phyloP scores from a whole-genome alignment of 192 early-diverging fungal species.

The Mortierella alpina region DNA sequence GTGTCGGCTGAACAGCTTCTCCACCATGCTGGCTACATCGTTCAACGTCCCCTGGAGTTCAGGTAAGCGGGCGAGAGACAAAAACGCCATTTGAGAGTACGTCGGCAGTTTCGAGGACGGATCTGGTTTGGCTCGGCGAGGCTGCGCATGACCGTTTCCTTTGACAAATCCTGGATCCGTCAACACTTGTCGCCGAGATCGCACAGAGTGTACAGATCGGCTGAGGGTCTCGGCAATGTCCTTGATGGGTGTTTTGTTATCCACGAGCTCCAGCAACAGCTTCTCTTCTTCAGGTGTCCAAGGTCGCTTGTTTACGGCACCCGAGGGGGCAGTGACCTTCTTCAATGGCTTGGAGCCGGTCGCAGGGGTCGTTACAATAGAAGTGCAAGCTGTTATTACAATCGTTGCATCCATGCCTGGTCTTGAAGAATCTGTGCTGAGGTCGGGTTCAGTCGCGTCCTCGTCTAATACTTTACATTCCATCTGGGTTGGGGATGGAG shows the following conservation, averaged over 20 bases:
- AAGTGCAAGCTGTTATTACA: neutral
- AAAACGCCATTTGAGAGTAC: slow-evolving; percentile 53
- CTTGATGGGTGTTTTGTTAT: slow-evolving; percentile 30
- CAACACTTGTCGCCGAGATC: slow-evolving; percentile 45
- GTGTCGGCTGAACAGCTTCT: slow-evolving; percentile 44
- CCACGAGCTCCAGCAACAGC: slow-evolving; percentile 34
- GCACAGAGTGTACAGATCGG: slow-evolving; percentile 53
- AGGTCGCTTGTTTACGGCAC: slow-evolving; percentile 34
- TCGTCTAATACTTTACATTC: too few species aligned
- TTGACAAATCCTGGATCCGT: slow-evolving; percentile 54
- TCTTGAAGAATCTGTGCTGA: neutral
- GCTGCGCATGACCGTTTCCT: slow-evolving; percentile 49
- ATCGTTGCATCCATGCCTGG: neutral
- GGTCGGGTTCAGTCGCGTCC: too few species aligned
- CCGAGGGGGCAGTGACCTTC: slow-evolving; percentile 4
- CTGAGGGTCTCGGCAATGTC: slow-evolving; percentile 47
- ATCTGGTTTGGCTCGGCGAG: slow-evolving; percentile 47
- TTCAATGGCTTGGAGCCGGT: neutral
- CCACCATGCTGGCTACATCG: slow-evolving; percentile 53
- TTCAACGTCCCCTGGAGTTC: slow-evolving; percentile 47
- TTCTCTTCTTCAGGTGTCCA: slow-evolving; percentile 49
- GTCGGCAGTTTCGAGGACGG: slow-evolving; percentile 45
- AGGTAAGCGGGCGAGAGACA: slow-evolving; percentile 45
- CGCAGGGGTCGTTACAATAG: neutral
- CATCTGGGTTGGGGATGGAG: slow-evolving; percentile 16